Conservation (phyloP, 257 asterid genomes). For the Plantago major region DNA sequence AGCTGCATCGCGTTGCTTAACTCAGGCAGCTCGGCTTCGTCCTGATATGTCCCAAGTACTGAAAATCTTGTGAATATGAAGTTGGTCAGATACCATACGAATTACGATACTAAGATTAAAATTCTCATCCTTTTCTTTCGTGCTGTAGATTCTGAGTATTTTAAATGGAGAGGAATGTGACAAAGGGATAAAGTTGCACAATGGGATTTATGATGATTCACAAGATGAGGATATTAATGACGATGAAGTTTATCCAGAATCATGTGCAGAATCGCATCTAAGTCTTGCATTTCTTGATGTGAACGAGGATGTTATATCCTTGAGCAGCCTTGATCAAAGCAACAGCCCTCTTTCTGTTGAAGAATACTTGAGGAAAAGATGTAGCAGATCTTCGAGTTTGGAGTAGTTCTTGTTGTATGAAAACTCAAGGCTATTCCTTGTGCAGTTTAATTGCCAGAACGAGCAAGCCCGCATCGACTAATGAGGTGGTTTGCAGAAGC, state of each 20-base stretch:
- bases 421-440: too few species aligned
- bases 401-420: constrained; percentile 26
- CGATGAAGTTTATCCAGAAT: constrained; percentile 89
- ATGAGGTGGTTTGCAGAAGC: too few species aligned
- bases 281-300: constrained; percentile 72
- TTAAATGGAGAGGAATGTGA: constrained; percentile 44
- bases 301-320: constrained; percentile 47
- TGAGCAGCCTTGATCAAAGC: constrained; percentile 66
- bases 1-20: constrained; percentile 74
- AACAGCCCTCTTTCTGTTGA: constrained; percentile 72
- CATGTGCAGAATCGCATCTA: constrained; percentile 74
- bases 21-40: constrained; percentile 83
- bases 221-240: constrained; percentile 48
- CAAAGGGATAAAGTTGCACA: constrained; percentile 19
- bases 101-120: background rate
- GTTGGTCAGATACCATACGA: too few species aligned
- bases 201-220: constrained; percentile 15
- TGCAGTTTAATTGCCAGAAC: too few species aligned
- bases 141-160: constrained; percentile 47
- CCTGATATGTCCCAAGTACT: constrained; percentile 74
- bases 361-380: constrained; percentile 58
- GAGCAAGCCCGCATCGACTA: too few species aligned
- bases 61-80: background rate
- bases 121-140: background rate
- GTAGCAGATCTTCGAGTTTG: constrained; percentile 71